Evolutionary conservation across 1,284 basidiomycete genomes (phyloP), one percentile per base, ranked within the genome.

Genomic region (Rhodotorula sp.): DNA sequence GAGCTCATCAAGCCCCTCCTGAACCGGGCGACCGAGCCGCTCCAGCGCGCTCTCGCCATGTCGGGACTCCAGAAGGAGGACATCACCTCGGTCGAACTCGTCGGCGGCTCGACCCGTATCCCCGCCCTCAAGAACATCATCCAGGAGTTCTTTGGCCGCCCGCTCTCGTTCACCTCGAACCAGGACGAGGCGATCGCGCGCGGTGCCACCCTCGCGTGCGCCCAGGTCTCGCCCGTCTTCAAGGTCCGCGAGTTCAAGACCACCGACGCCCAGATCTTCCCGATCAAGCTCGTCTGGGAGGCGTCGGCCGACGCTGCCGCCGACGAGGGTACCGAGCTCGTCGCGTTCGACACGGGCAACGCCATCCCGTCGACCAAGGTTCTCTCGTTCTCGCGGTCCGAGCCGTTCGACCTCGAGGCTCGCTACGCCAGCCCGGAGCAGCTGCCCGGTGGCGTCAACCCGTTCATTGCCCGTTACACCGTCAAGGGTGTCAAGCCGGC

Each of bases 151-250:
- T 89, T 89, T 82, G 87, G 86, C 73, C 93, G 92, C 83, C 76
- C 83, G 29, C 88, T 97, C 76, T 90, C 87, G 31, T 90, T 89
- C 78, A 97, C 94, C 61, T 89, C 94, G 80, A 97, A 96, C 86
- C 92, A 94, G 84, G 94, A 97, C 77, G 94, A 97, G 84, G 93
- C 94, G 73, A 86, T 93, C 75, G 92, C 92, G 26, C 91, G 94
- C 64, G 94, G 94, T 70, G 91, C 93, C 63, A 96, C 94, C 65
- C 94, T 97, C 81, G 88, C 92, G 57, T 96, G 93, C 81, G 93
- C 94, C 52, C 92, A 91, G 85, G 89, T 95, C 76, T 95, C 93
- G 49, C 94, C 94, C 78, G 89, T 94, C 72, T 97, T 97, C 91
- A 91, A 92, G 77, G 93, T 97, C 65, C 89, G 93, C 78, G 93